Percentiles rank a stretch among this genome's conserved stretches.
Evolutionary conservation across 176 grass and related monocot species (phyloP).

Genomic region (Oryza meridionalis): DNA sequence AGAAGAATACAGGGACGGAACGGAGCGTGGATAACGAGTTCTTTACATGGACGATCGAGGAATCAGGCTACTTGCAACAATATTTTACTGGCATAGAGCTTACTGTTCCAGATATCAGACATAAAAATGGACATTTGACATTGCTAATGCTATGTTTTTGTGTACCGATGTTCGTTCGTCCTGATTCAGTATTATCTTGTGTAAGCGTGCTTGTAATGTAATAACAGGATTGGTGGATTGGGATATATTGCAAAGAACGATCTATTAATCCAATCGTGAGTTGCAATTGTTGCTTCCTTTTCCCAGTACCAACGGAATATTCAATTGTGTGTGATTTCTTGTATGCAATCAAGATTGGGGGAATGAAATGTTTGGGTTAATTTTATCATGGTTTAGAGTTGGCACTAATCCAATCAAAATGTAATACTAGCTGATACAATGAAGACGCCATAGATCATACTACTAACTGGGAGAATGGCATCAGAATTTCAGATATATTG

Average conservation of each 20-base stretch:
- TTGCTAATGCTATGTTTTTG: constrained; percentile 36
- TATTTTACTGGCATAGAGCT: constrained; percentile 44
- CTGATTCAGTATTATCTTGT: constrained; percentile 19
- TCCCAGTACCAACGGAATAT: background rate
- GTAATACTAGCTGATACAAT: too few relatives aligned
- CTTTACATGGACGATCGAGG: constrained; percentile 32
- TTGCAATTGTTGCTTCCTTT: constrained; percentile 1
- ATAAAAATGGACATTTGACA: constrained; percentile 28
- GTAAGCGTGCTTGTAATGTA: constrained; percentile 29
- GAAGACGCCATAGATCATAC: too few relatives aligned
- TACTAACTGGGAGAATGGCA: too few relatives aligned
- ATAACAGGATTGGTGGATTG: constrained; percentile 10
- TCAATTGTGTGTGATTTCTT: background rate
- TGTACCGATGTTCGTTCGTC: constrained; percentile 22
- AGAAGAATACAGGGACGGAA: constrained; percentile 10
- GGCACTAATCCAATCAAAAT: background rate
- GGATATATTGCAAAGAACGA: constrained; percentile 11
- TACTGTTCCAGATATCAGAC: constrained; percentile 39
- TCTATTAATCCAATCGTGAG: background rate
- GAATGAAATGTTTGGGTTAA: background rate
- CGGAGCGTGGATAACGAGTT: constrained; percentile 1
- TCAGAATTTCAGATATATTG: too few relatives aligned
- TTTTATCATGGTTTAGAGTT: background rate
- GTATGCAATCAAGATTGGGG: too few relatives aligned
- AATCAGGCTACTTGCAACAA: constrained; percentile 5